A percentile compares a stretch with the other conserved stretches of the same genome.
These are phyloP conservation scores for Hygrocybe coccinea DNA, from an alignment of 768 basidiomycete genomes.

Conservation along the genomic window DNA sequence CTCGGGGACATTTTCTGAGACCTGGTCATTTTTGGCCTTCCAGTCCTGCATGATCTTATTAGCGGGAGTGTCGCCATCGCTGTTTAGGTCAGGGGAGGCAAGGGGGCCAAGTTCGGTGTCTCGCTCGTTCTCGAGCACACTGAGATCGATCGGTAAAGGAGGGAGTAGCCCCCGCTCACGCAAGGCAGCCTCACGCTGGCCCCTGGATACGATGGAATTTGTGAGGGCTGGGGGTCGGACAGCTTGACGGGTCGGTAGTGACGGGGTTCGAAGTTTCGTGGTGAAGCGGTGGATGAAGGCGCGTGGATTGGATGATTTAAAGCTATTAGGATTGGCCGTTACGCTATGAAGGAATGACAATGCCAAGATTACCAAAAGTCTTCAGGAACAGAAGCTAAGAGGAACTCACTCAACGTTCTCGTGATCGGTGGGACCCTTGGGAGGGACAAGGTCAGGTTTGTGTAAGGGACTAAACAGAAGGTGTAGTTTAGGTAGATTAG, in stretches of 20 bases:
- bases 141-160: conserved; percentile 40
- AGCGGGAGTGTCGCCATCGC: conserved; percentile 39
- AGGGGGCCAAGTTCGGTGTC: conserved; percentile 37
- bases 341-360: too few relatives aligned
- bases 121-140: conserved; percentile 35
- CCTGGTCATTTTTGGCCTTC: conserved; percentile 16
- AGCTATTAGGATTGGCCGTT: too few relatives aligned
- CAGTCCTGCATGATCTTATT: conserved; percentile 51
- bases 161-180: conserved; percentile 58
- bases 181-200: conserved; percentile 51
- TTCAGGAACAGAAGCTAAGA: too few relatives aligned
- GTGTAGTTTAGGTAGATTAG: too few relatives aligned
- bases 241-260: conserved; percentile 15
- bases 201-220: conserved; percentile 27
- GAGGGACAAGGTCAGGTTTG: too few relatives aligned
- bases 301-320: not conserved
- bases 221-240: conserved; percentile 12
- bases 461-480: too few relatives aligned
- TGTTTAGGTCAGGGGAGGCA: conserved; percentile 9
- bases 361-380: too few relatives aligned
- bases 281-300: conserved; percentile 33
- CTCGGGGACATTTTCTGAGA: not conserved
- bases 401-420: too few relatives aligned
- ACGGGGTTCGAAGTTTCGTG: conserved; percentile 21
- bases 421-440: too few relatives aligned